Evolutionary conservation across 305 asterid species (phyloP).

Genomic region (Rubia tinctorum): DNA sequence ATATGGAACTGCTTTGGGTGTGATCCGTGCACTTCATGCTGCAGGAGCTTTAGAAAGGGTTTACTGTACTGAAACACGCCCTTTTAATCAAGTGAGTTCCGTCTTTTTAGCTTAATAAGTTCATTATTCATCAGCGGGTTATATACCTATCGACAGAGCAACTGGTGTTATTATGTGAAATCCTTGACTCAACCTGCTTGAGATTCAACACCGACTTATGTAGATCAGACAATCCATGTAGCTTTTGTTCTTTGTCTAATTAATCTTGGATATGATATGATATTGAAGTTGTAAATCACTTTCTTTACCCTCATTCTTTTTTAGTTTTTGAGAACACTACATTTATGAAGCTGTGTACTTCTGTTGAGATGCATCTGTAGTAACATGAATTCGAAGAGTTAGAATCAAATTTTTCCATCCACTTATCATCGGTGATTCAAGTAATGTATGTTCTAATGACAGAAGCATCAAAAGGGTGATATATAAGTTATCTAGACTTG

Average conservation of each 20-base stretch:
- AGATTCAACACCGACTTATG: slow-evolving; percentile 1
- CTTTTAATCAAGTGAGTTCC: slow-evolving; percentile 81
- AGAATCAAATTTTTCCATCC: not conserved
- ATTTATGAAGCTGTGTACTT: not conserved
- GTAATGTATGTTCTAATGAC: not conserved
- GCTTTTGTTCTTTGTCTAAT: not conserved
- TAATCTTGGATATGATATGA: not conserved
- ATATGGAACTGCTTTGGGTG: slow-evolving; percentile 98
- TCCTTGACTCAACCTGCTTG: not conserved
- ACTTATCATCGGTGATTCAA: not conserved
- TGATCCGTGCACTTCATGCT: slow-evolving; percentile 82
- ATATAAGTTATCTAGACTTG: not conserved
- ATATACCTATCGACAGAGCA: not conserved
- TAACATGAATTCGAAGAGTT: not conserved
- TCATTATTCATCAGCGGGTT: not conserved
- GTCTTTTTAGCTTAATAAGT: not conserved
- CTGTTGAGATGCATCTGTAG: not conserved
- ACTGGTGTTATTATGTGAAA: not conserved
- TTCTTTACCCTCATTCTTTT: not conserved
- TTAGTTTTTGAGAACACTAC: not conserved
- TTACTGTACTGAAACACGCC: slow-evolving; percentile 92
- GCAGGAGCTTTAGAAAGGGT: slow-evolving; percentile 70
- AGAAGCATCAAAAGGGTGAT: slow-evolving; percentile 6
- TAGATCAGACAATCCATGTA: not conserved
- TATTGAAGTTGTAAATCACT: not conserved